Evolutionary conservation across 2,329 filamentous ascomycete species (phyloP).

Genomic region (Corinectria fuckeliana): DNA sequence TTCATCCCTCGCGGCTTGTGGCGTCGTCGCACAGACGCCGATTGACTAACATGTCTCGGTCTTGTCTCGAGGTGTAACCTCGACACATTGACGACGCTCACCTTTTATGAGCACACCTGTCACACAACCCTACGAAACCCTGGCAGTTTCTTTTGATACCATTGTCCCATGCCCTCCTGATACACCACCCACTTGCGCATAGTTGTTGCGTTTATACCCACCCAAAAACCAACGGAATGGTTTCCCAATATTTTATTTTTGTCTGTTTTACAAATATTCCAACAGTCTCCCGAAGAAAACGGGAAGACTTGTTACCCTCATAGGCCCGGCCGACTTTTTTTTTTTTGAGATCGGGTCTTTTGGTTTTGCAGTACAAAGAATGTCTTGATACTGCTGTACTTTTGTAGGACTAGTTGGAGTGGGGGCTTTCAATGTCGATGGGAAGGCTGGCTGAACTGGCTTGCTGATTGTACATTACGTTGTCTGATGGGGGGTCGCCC

Average conservation of each 20-base stretch:
- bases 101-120: slow-evolving; percentile 19
- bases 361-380: slow-evolving; percentile 33
- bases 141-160: slow-evolving; percentile 35
- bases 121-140: slow-evolving; percentile 26
- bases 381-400: slow-evolving; percentile 33
- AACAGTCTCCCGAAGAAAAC: slow-evolving; percentile 6
- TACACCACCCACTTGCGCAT: slow-evolving; percentile 34
- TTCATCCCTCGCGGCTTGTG: slow-evolving; percentile 23
- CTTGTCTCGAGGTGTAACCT: slow-evolving; percentile 16
- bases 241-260: slow-evolving; percentile 27
- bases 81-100: slow-evolving; percentile 20
- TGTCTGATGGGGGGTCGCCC: slow-evolving; percentile 19
- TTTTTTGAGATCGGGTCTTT: slow-evolving; percentile 25
- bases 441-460: slow-evolving; percentile 25
- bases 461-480: slow-evolving; percentile 37
- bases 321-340: slow-evolving; percentile 30
- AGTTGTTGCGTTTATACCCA: slow-evolving; percentile 38
- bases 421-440: slow-evolving; percentile 20
- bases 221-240: slow-evolving; percentile 24
- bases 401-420: slow-evolving; percentile 39
- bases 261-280: slow-evolving; percentile 30
- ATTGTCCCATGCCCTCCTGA: slow-evolving; percentile 33
- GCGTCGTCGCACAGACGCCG: slow-evolving; percentile 31
- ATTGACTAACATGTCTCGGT: slow-evolving; percentile 31
- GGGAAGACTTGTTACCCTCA: slow-evolving; percentile 33